Evolutionary conservation across 2,329 filamentous ascomycete genomes (phyloP), one percentile per base, ranked within the genome.

Genomic region (Huntiella savannae): DNA sequence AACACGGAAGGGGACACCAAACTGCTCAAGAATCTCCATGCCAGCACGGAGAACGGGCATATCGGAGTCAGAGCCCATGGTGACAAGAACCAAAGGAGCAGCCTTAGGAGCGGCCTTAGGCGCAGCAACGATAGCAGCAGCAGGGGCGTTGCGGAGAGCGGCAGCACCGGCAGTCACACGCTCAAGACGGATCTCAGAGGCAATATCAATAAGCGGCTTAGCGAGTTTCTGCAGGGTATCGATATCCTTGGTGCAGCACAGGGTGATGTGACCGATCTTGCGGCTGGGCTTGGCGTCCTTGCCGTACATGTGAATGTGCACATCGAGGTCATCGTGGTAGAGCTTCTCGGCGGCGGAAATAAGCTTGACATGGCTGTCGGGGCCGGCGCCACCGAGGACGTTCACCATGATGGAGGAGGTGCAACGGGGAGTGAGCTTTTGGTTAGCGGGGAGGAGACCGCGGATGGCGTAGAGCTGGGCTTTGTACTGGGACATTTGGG

Each of bases 241-340:
- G 34, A 71, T 64, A 57, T 87, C 75, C 0, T 73, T 76, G 10
- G 72, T 67, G 1, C 77, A 77, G 1, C 82, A 82, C 34, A 93
- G 64, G 1, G 87, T 96, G 54, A 98, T 75, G 60, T 98, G 91
- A 8, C 88, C 88, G 65, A 96, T 96, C 62, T 96, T 98, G 40
- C 91, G 79, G 33, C 84, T 81, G 4, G 83, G 84, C 55, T 86
- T 83, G 19, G 86, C 82, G 40, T 74, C 75, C 63, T 96, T 96
- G 56, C 87, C 87, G 63, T 98, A 98, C 40, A 95, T 74, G 57
- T 98, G 88, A 8, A 95, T 70, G 45, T 67, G 70, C 11, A 70
- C 62, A 44, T 68, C 70, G 51, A 67, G 65, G 34, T 66, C 60
- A 5, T 63, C 59, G 33, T 60, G 60, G 48, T 65, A 68, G 35